Percentiles rank a stretch among this genome's conserved stretches.
These are phyloP conservation scores for Talaromyces funiculosus DNA, from an alignment of 2,329 filamentous ascomycete genomes.

Conservation along the genomic window DNA sequence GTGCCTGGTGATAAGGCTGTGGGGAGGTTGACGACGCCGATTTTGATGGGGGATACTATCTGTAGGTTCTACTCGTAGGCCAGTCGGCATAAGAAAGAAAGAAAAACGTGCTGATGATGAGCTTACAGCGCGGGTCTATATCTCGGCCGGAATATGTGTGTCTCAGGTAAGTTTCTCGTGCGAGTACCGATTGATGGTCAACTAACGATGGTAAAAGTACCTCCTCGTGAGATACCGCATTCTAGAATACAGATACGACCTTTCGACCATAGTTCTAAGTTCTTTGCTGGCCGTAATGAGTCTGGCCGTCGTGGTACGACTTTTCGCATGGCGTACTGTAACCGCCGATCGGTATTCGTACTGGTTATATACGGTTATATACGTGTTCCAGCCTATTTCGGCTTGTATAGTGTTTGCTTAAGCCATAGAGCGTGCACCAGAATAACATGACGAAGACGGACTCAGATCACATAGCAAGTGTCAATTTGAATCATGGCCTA, in stretches of 20 bases:
- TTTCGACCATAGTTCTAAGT: conserved; percentile 7
- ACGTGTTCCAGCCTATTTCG: conserved; percentile 11
- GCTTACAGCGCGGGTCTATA: conserved; percentile 8
- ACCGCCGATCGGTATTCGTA: conserved; percentile 9
- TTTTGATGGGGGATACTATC: conserved; percentile 8
- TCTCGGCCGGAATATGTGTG: conserved; percentile 8
- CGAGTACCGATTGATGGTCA: background rate
- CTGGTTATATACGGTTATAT: conserved; percentile 11
- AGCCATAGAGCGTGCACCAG: too few species aligned
- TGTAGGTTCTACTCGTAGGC: background rate
- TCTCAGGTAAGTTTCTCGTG: conserved; percentile 5
- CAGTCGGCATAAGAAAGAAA: too few species aligned
- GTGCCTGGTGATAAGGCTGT: conserved; percentile 10
- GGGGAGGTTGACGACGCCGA: conserved; percentile 10
- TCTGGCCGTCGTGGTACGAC: conserved; percentile 6
- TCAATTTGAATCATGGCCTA: too few species aligned
- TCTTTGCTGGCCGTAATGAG: conserved; percentile 1
- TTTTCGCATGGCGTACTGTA: conserved; percentile 4
- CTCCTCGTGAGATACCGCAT: conserved; percentile 8
- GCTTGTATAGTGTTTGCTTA: conserved; percentile 9
- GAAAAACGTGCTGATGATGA: background rate
- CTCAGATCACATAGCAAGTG: background rate
- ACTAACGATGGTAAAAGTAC: background rate
- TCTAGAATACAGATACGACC: conserved; percentile 9
- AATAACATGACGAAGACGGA: too few species aligned